phyloP scores from a whole-genome alignment of 192 early-diverging fungal species.

The Jimgerdemannia flammicorona region DNA sequence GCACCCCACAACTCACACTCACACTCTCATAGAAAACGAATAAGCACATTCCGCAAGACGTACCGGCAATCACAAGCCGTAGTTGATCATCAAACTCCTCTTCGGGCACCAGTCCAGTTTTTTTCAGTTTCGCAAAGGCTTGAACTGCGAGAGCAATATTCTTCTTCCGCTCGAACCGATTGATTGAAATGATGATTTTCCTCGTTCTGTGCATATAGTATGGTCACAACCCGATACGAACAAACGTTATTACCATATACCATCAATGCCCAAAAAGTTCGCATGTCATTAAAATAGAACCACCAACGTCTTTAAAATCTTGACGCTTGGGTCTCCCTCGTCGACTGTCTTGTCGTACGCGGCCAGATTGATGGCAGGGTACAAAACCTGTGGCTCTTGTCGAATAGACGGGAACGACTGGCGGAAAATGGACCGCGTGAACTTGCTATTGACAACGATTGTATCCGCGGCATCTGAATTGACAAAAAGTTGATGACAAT shows the following conservation, averaged over 20 bases:
- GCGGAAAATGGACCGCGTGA: constrained; percentile 73
- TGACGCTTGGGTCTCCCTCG: constrained; percentile 45
- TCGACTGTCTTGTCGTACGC: constrained; percentile 66
- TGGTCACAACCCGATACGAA: no score
- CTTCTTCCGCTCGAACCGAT: constrained; percentile 97
- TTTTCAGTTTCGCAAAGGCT: constrained; percentile 56
- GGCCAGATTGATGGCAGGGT: constrained; percentile 78
- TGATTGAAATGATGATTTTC: constrained; percentile 74
- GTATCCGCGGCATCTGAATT: constrained; percentile 75
- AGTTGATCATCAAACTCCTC: constrained; percentile 35
- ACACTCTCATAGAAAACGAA: neutral
- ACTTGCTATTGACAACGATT: constrained; percentile 91
- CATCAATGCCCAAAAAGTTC: neutral
- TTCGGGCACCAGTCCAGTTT: constrained; percentile 7
- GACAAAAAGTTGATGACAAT: neutral
- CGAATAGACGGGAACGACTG: constrained; percentile 64
- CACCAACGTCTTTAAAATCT: constrained; percentile 38
- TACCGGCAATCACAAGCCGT: constrained; percentile 74
- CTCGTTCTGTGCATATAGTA: constrained; percentile 11
- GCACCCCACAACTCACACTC: neutral
- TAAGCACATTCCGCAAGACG: neutral
- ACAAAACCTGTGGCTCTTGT: constrained; percentile 66
- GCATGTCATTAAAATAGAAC: neutral
- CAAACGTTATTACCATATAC: no score
- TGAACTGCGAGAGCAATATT: constrained; percentile 77